A percentile compares a stretch with the other conserved stretches of the same genome.
phyloP scores from a whole-genome alignment of 2,329 filamentous ascomycete genomes.

The Beauveria scarabaeidicola region DNA sequence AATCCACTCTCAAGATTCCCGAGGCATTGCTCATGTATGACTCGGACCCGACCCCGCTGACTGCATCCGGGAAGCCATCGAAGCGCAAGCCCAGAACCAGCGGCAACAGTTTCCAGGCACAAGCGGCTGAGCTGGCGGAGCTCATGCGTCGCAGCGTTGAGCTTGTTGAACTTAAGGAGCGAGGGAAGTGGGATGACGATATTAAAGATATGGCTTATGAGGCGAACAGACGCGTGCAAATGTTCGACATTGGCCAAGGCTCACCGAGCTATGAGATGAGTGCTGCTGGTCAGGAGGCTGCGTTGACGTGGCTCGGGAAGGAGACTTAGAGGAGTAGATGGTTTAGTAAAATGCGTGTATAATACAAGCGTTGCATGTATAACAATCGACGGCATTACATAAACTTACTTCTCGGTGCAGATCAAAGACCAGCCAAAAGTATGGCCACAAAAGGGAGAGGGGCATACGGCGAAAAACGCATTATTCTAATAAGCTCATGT shows the following conservation, averaged over 20 bases:
- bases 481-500: too few relatives aligned
- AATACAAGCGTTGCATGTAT: too few relatives aligned
- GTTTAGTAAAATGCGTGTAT: too few relatives aligned
- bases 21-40: slow-evolving; percentile 41
- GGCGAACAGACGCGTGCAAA: slow-evolving; percentile 29
- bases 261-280: slow-evolving; percentile 19
- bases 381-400: background rate
- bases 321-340: background rate
- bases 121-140: slow-evolving; percentile 38
- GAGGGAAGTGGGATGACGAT: slow-evolving; percentile 33
- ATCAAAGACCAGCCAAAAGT: too few relatives aligned
- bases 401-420: too few relatives aligned
- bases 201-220: slow-evolving; percentile 26
- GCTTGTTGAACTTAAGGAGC: slow-evolving; percentile 35
- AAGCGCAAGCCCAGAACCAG: slow-evolving; percentile 11
- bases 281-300: slow-evolving; percentile 18
- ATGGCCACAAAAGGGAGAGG: too few relatives aligned
- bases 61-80: slow-evolving; percentile 15
- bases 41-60: slow-evolving; percentile 16
- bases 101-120: slow-evolving; percentile 36
- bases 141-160: slow-evolving; percentile 43
- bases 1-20: slow-evolving; percentile 41
- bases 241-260: slow-evolving; percentile 28
- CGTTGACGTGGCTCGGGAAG: slow-evolving; percentile 25
- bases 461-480: too few relatives aligned